Percentiles rank a stretch among this genome's conserved stretches.
Conservation (phyloP, 768 basidiomycete genomes). For the Boletus fagicola region DNA sequence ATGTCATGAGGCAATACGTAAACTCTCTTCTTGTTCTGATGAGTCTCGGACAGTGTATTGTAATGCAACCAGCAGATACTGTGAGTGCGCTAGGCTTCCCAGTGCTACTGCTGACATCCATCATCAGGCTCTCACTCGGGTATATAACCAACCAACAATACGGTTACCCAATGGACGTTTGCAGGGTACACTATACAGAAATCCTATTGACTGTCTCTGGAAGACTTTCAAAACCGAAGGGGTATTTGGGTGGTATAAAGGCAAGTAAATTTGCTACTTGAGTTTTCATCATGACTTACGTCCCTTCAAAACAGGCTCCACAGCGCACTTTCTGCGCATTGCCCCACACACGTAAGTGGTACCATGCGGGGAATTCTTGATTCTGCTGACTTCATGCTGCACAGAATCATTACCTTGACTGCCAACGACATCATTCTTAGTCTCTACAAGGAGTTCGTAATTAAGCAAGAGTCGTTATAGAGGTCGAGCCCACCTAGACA, state of each 20-base stretch:
- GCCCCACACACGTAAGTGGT: slow-evolving; percentile 81
- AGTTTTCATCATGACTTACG: neutral
- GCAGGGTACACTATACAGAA: slow-evolving; percentile 79
- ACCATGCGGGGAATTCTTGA: neutral
- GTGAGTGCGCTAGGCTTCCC: slow-evolving; percentile 41
- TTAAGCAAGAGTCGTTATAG: slow-evolving; percentile 14
- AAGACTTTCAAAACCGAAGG: slow-evolving; percentile 93
- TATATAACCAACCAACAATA: slow-evolving; percentile 93
- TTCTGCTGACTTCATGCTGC: slow-evolving; percentile 2
- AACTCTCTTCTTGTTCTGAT: slow-evolving; percentile 10
- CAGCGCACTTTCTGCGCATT: slow-evolving; percentile 90
- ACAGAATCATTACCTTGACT: slow-evolving; percentile 86
- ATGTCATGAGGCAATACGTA: slow-evolving; percentile 33
- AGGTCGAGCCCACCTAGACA: neutral
- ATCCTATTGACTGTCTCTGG: slow-evolving; percentile 94
- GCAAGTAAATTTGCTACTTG: slow-evolving; percentile 32
- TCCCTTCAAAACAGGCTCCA: slow-evolving; percentile 57
- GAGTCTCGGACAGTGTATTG: slow-evolving; percentile 57
- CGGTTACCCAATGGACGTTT: slow-evolving; percentile 66
- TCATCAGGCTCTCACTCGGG: slow-evolving; percentile 80
- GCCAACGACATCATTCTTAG: slow-evolving; percentile 77
- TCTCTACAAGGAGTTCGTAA: slow-evolving; percentile 52
- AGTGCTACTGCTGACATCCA: slow-evolving; percentile 1
- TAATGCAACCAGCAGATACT: slow-evolving; percentile 95
- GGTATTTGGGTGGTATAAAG: slow-evolving; percentile 94